Percentiles rank a stretch among this genome's conserved stretches.
Conservation (phyloP, 2,329 filamentous ascomycete species). For the Aspergillus neotritici region DNA sequence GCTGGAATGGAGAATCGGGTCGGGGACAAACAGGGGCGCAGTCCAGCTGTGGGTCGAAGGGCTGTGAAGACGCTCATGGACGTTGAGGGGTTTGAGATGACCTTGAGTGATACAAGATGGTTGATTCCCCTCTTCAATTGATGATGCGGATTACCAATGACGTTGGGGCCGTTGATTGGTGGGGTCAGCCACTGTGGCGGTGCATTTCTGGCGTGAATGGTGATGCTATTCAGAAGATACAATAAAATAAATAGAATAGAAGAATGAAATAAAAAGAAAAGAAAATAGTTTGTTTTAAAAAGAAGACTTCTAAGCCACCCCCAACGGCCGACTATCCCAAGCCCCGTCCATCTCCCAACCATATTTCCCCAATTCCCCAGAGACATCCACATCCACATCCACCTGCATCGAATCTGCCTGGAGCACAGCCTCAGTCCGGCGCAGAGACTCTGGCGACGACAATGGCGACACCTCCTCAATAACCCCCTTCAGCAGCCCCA, state of each 20-base stretch:
- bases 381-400: constrained; percentile 6
- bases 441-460: too few relatives aligned
- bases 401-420: too few relatives aligned
- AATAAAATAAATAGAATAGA: too few relatives aligned
- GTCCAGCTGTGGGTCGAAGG: constrained; percentile 15
- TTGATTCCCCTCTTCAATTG: too few relatives aligned
- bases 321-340: constrained; percentile 32
- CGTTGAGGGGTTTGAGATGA: constrained; percentile 1
- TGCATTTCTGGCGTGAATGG: too few relatives aligned
- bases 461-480: too few relatives aligned
- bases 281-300: not conserved
- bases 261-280: too few relatives aligned
- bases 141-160: too few relatives aligned
- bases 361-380: constrained; percentile 19
- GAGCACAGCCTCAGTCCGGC: too few relatives aligned
- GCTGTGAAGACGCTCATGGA: constrained; percentile 29
- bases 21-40: not conserved
- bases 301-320: constrained; percentile 19
- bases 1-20: constrained; percentile 6
- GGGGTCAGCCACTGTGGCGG: too few relatives aligned
- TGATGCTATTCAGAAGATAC: too few relatives aligned
- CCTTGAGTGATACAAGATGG: not conserved
- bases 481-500: constrained; percentile 15
- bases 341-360: constrained; percentile 27
- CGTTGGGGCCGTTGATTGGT: too few relatives aligned